Conservation (phyloP, 305 asterid genomes). For the Solanum hybrid region DNA sequence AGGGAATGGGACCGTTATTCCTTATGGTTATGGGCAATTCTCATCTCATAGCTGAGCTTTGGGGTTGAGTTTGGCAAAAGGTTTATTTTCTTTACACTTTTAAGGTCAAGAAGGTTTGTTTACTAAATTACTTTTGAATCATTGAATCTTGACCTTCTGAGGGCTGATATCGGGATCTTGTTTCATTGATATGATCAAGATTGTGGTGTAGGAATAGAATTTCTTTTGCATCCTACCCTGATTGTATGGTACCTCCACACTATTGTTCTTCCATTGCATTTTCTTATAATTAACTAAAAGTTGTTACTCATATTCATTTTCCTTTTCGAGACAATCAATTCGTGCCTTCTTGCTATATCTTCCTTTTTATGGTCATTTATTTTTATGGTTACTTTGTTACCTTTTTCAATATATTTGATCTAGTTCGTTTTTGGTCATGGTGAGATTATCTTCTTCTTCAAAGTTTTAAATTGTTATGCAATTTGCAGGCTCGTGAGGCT, state of each 20-base stretch:
- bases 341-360: neutral
- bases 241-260: neutral
- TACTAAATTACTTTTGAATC: neutral
- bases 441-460: neutral
- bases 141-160: neutral
- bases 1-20: neutral
- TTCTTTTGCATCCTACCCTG: neutral
- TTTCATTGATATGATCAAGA: neutral
- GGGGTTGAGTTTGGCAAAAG: neutral
- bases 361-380: neutral
- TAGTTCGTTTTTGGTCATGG: constrained; percentile 10
- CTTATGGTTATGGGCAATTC: neutral
- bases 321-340: neutral
- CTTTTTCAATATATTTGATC: neutral
- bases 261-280: neutral
- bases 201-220: neutral
- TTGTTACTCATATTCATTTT: neutral
- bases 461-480: neutral
- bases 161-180: neutral
- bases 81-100: neutral
- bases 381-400: neutral
- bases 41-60: neutral
- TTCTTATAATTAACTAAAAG: neutral
- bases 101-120: neutral
- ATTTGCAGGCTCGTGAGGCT: constrained; percentile 83